phyloP scores from a whole-genome alignment of 1,139 yeast species.

The Suhomyces maxii region DNA sequence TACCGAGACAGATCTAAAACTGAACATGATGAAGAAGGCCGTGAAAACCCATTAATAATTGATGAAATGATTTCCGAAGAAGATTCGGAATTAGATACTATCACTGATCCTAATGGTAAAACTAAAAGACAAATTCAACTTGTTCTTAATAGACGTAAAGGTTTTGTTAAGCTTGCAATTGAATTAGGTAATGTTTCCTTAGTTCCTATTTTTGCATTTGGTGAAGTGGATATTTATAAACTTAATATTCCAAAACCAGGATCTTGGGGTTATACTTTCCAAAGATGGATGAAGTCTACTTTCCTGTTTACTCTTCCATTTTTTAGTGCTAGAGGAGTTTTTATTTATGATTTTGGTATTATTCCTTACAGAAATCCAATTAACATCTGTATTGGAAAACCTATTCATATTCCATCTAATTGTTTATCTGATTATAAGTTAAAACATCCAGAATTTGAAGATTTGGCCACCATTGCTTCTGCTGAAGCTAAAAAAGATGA shows the following conservation, averaged over 20 bases:
- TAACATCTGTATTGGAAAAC: constrained; percentile 77
- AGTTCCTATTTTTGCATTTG: constrained; percentile 91
- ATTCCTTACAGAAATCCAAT: constrained; percentile 84
- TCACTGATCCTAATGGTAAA: not conserved
- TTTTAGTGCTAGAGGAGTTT: constrained; percentile 89
- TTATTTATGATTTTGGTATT: constrained; percentile 89
- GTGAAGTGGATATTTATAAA: constrained; percentile 81
- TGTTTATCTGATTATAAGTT: constrained; percentile 32
- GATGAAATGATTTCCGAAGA: not conserved
- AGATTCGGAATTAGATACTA: not conserved
- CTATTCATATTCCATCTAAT: constrained; percentile 65
- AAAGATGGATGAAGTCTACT: constrained; percentile 66
- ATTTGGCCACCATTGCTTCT: constrained; percentile 8
- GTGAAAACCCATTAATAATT: too few relatives aligned
- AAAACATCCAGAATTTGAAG: constrained; percentile 29
- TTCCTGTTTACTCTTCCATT: constrained; percentile 88
- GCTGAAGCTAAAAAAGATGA: constrained; percentile 4
- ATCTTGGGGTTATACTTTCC: constrained; percentile 57
- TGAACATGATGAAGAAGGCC: not conserved
- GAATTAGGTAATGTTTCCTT: constrained; percentile 73
- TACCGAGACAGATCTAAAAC: constrained; percentile 31
- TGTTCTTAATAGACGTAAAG: constrained; percentile 76
- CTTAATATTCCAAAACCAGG: constrained; percentile 56
- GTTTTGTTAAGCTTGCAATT: constrained; percentile 85
- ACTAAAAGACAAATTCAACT: constrained; percentile 37